Evolutionary conservation across 2,329 filamentous ascomycete genomes (phyloP), one percentile per base, ranked within the genome.

Genomic region (Talaromyces amestolkiae): DNA sequence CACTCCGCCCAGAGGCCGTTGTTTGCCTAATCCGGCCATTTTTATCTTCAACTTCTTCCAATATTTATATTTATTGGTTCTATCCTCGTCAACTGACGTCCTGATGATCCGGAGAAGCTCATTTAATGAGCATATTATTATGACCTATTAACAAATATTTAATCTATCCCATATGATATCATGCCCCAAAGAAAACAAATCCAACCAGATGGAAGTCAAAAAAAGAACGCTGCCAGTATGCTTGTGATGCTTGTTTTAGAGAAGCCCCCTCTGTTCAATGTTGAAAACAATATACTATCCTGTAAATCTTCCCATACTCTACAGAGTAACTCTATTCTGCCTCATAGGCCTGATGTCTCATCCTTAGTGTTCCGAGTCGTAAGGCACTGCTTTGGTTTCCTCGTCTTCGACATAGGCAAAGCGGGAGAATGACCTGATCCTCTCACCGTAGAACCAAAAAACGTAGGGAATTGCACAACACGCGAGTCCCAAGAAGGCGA

Each of bases 401-500:
- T 85, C 83, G 54, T 86, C 84, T 15, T 82, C 82, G 24, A 77
- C 76, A 69, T 91, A 96, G 0, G 92, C 92, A 73, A 87, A 96
- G 76, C 86, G 89, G 72, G 88, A 91, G 66, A 83, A 81, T 64
- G 80, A 81, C 5, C 92, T 83, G 69, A 96, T 96, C 5, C 76
- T 75, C 17, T 87, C 91, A 3, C 92, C 92, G 70, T 86, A 92
- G 72, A 82, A 87, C 82, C 90, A 96, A 79, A 97, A 96, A 31
- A 91, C 76, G 75, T 89, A 96, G 0, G 92, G 92, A 69, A 96
- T 96, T 0, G 83, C 86, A 75, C 92, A 96, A 80, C 92, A 96
- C 0, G 86, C 89, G 6, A 96, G 79, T 17, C 85, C 86, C 70
- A 96, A 83, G 70, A 93, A 93, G 0, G 85, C 91, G 9, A 95